Percentiles rank a stretch among this genome's conserved stretches.
These are phyloP conservation scores for Phytophthora colocasiae DNA, from an alignment of 352 stramenopile species.

Conservation along the genomic window DNA sequence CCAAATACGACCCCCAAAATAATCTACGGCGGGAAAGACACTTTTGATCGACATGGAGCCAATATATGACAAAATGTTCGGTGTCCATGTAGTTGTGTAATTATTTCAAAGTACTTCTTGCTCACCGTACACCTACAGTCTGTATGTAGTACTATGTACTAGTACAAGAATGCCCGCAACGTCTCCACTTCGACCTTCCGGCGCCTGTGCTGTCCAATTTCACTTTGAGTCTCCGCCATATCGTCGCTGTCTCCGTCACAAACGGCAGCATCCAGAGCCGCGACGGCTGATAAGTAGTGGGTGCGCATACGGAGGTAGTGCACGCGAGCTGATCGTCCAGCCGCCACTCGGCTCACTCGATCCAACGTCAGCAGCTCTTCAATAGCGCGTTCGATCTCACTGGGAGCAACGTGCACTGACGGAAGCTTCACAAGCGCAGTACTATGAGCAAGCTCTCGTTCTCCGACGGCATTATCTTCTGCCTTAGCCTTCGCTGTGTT, in stretches of 20 bases:
- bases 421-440: conserved; percentile 44
- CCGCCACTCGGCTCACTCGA: conserved; percentile 60
- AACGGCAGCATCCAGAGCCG: conserved; percentile 66
- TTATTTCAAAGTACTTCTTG: no score
- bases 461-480: conserved; percentile 4
- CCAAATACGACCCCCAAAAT: no score
- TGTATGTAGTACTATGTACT: not conserved
- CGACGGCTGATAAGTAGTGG: conserved; percentile 70
- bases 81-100: no score
- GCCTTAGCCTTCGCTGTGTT: not conserved
- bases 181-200: conserved; percentile 66
- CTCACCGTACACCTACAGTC: no score
- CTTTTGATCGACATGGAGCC: no score
- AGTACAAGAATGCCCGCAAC: conserved; percentile 72
- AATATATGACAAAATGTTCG: no score
- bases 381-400: conserved; percentile 64
- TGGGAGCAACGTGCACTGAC: conserved; percentile 54
- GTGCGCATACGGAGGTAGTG: conserved; percentile 72
- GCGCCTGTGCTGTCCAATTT: conserved; percentile 65
- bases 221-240: conserved; percentile 49
- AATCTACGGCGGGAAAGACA: no score
- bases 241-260: conserved; percentile 72
- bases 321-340: conserved; percentile 56
- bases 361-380: conserved; percentile 56
- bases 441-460: conserved; percentile 9